A percentile compares a stretch with the other conserved stretches of the same genome.
Conservation (phyloP, 2,329 filamentous ascomycete genomes). For the Penicillium sp. region DNA sequence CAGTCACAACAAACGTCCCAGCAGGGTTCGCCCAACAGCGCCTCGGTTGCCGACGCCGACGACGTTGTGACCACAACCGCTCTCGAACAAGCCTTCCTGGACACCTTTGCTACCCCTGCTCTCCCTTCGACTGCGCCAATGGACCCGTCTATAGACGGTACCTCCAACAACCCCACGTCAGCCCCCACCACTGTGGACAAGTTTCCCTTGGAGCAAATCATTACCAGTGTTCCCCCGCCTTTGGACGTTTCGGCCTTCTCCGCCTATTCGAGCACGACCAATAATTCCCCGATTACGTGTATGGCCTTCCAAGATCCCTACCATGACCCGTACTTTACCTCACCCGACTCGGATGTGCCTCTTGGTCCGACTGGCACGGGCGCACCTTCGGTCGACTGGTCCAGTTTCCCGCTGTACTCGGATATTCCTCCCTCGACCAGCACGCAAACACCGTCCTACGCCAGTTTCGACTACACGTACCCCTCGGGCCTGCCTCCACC, state of each 20-base stretch:
- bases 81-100: constrained; percentile 38
- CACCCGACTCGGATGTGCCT: constrained; percentile 46
- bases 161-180: constrained; percentile 28
- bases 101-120: constrained; percentile 28
- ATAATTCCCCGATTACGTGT: constrained; percentile 35
- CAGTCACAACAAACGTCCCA: constrained; percentile 30
- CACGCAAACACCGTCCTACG: constrained; percentile 50
- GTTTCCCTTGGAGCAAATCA: constrained; percentile 35
- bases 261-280: constrained; percentile 37
- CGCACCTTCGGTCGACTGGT: constrained; percentile 52
- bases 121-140: constrained; percentile 20
- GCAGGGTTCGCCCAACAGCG: constrained; percentile 49
- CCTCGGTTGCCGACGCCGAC: constrained; percentile 31
- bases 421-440: constrained; percentile 41
- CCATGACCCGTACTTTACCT: constrained; percentile 45
- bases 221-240: constrained; percentile 38
- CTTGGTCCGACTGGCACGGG: constrained; percentile 42
- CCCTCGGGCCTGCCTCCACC: constrained; percentile 43
- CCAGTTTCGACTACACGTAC: constrained; percentile 48
- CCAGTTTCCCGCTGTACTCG: constrained; percentile 48
- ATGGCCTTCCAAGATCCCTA: constrained; percentile 43
- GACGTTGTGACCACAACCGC: constrained; percentile 29
- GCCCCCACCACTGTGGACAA: constrained; percentile 31
- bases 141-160: constrained; percentile 27
- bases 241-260: constrained; percentile 44